Evolutionary conservation across 768 basidiomycete genomes (phyloP), one percentile per base, ranked within the genome.

Genomic region (Kwoniella mangroviensis): DNA sequence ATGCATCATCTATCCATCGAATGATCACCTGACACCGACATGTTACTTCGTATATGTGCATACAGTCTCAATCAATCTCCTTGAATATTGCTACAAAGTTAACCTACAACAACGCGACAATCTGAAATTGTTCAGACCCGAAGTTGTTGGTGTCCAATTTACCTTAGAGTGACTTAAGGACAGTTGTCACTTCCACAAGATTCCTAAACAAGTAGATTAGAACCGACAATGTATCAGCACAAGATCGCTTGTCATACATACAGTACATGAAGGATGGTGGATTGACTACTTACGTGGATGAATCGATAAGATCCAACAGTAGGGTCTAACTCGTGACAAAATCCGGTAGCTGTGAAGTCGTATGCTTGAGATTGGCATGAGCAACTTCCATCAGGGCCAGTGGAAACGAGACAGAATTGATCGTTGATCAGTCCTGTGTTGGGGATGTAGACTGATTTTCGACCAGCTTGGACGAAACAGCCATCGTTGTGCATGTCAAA

Each of bases 401-500:
- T 66, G 24, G 55, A 57, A 2, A 66, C 65, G 24, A 66, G 56
- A 45, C 65, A 66, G 56, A 66, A 66, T 28, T 66, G 65, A 34
- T 66, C 65, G 45, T 42, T 66, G 56, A 66, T 66, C 26, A 66
- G 21, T 21, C 65, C 65, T 2, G 65, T 66, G 42, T 59, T 66
- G 41, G 65, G 65, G 56, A 66, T 66, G 43, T 66, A 66, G 19
- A 66, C 65, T 51, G 65, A 66, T 34, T 66, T 66, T 56, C 65
- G 43, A 24, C 56, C 43, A 17, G 42, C 22, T 45, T 66, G 65
- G 45, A 45, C 55, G 56, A 66, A 66, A 13, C 65, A 66, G 41
- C 65, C 65, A n/a, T 66, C 65, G 53, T 66, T 66, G 65, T 66
- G 65, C 65, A 66, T 66, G 43, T 66, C 65, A 21, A 66, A 66